Evolutionary conservation across 2,329 filamentous ascomycete species (phyloP).

Genomic region (Pseudonectria foliicola): DNA sequence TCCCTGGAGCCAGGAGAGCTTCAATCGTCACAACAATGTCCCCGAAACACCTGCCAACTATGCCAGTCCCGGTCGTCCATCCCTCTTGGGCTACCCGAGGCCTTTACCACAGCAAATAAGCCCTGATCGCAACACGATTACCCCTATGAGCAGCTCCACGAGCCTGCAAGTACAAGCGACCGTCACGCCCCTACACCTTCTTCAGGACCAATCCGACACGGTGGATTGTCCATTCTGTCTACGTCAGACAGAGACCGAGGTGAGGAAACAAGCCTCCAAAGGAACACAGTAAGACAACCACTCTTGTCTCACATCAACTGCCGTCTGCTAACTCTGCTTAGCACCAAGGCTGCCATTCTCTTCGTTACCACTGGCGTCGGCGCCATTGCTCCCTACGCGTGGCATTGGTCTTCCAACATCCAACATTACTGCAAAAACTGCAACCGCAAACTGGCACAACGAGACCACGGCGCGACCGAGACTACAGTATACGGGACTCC

Average conservation of each 20-base stretch:
- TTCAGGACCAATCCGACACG: conserved; percentile 17
- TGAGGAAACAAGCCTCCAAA: conserved; percentile 14
- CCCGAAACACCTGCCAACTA: too few relatives aligned
- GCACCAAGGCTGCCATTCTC: conserved; percentile 10
- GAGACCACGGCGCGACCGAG: conserved; percentile 4
- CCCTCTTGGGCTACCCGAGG: too few relatives aligned
- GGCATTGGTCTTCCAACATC: conserved; percentile 16
- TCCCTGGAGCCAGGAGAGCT: too few relatives aligned
- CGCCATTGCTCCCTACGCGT: conserved; percentile 15
- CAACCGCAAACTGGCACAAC: conserved; percentile 17
- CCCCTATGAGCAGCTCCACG: conserved; percentile 1
- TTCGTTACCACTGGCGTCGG: conserved; percentile 19
- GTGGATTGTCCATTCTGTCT: conserved; percentile 22
- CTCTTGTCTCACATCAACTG: too few relatives aligned
- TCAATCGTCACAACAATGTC: too few relatives aligned
- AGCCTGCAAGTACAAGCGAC: conserved; percentile 5
- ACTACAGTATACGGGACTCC: conserved; percentile 19
- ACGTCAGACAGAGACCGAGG: conserved; percentile 12
- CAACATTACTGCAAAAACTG: conserved; percentile 20
- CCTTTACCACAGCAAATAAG: not conserved
- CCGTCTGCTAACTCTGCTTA: not conserved
- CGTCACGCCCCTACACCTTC: conserved; percentile 19
- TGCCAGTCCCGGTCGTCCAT: too few relatives aligned
- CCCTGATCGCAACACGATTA: conserved; percentile 10
- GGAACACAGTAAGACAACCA: conserved; percentile 16